phyloP scores from a whole-genome alignment of 2,329 filamentous ascomycete species.

The Trichoderma simmonsii region DNA sequence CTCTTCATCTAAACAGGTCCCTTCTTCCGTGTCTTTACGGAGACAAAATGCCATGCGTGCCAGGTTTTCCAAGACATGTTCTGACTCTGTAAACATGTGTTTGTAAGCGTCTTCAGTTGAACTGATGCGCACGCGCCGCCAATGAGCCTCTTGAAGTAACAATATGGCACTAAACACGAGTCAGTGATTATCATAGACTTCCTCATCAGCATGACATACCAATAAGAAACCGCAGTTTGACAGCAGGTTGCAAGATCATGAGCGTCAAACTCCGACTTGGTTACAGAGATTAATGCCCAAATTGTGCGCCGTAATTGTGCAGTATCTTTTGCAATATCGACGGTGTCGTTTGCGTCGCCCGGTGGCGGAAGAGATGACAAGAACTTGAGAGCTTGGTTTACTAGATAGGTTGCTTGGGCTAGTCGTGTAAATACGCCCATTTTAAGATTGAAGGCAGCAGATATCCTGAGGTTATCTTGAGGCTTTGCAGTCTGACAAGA shows the following conservation, averaged over 20 bases:
- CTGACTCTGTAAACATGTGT: background rate
- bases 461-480: background rate
- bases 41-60: background rate
- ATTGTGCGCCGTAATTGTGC: background rate
- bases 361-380: background rate
- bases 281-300: background rate
- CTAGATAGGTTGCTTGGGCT: slow-evolving; percentile 1
- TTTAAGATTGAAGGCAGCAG: background rate
- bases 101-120: background rate
- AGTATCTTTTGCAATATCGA: background rate
- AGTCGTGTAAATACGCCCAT: background rate
- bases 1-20: background rate
- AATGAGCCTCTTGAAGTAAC: background rate
- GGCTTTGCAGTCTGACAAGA: background rate
- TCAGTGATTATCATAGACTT: background rate
- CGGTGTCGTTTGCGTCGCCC: background rate
- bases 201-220: background rate
- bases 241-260: background rate
- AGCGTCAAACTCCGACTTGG: background rate
- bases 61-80: background rate
- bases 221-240: background rate
- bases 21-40: background rate
- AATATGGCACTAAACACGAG: background rate
- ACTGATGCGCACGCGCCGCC: background rate
- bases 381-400: background rate